phyloP scores from a whole-genome alignment of 176 grass and related monocot genomes.

The Hordeum vulgare region DNA sequence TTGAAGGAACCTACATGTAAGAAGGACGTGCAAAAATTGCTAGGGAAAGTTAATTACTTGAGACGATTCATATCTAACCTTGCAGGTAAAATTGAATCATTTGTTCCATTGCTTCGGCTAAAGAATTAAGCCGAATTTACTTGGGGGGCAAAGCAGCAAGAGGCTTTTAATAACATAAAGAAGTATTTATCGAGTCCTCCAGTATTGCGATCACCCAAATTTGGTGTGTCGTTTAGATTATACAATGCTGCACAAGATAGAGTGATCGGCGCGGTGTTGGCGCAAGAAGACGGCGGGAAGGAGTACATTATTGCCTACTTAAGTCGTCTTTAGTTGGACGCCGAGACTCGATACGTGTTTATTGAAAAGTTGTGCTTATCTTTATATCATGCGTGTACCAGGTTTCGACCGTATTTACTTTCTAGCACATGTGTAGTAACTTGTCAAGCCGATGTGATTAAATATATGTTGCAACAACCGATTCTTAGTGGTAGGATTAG shows the following conservation, averaged over 20 bases:
- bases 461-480: not conserved
- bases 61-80: constrained; percentile 10
- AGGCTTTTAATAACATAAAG: too few relatives aligned
- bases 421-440: not conserved
- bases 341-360: not conserved
- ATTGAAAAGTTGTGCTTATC: not conserved
- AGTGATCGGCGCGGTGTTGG: too few relatives aligned
- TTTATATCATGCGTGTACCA: constrained; percentile 11
- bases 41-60: constrained; percentile 18
- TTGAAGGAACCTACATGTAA: not conserved
- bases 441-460: not conserved
- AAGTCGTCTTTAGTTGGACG: not conserved
- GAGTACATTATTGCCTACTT: too few relatives aligned
- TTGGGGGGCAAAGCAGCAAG: too few relatives aligned
- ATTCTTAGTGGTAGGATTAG: not conserved
- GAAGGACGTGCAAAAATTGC: not conserved
- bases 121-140: too few relatives aligned
- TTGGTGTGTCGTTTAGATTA: too few relatives aligned
- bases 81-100: not conserved
- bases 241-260: too few relatives aligned
- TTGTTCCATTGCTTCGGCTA: not conserved
- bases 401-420: not conserved
- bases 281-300: too few relatives aligned
- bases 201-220: too few relatives aligned
- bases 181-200: too few relatives aligned